phyloP scores from a whole-genome alignment of 2,329 filamentous ascomycete genomes.

The Ophiostoma tasmaniense region DNA sequence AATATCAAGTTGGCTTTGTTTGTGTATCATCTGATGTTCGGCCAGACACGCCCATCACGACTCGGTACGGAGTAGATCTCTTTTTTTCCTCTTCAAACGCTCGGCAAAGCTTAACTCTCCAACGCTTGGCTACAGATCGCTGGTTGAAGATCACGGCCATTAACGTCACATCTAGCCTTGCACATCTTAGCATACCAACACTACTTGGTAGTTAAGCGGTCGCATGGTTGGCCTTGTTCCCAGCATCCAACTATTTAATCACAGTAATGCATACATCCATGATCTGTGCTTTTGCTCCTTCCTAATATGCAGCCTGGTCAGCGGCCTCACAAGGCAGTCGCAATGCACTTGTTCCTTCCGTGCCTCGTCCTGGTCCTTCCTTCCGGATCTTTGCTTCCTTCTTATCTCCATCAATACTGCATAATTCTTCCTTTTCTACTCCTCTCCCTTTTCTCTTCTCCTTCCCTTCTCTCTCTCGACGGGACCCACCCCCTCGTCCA shows the following conservation, averaged over 20 bases:
- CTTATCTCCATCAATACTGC: neutral
- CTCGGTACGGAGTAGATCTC: neutral
- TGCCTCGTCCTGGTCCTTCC: neutral
- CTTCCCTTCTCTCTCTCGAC: neutral
- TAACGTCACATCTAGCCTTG: neutral
- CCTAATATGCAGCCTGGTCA: neutral
- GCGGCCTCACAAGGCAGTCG: neutral
- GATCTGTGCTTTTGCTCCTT: neutral
- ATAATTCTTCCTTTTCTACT: neutral
- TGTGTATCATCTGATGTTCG: neutral
- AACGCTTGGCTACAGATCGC: neutral
- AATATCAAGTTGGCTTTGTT: too few relatives aligned
- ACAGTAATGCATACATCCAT: too few relatives aligned
- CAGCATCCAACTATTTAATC: too few relatives aligned
- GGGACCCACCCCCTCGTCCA: neutral
- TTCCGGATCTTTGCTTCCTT: neutral
- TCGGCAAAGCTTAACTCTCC: neutral
- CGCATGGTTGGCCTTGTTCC: neutral
- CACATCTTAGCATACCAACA: too few relatives aligned
- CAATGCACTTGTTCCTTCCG: neutral
- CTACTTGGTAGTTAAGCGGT: too few relatives aligned
- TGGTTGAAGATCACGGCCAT: too few relatives aligned
- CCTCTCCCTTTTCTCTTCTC: neutral
- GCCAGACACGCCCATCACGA: neutral
- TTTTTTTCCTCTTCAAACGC: neutral